Evolutionary conservation across 2,329 filamentous ascomycete species (phyloP), one percentile per base, ranked within the genome.

Genomic region (Plectosphaerella cucumerina): DNA sequence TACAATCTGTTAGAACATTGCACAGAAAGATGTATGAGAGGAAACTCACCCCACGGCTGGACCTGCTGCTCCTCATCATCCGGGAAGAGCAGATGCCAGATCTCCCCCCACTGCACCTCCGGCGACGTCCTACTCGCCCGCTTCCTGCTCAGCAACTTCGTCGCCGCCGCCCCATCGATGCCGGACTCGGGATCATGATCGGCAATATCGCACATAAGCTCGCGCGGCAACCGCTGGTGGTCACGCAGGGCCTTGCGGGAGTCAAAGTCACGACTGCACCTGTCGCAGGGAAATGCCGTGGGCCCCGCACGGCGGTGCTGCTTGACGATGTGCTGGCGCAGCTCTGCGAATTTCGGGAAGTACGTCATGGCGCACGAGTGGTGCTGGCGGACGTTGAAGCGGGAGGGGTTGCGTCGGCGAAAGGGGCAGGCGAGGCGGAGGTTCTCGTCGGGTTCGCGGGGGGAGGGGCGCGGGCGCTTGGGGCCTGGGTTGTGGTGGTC

Each of bases 321-420:
- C 58, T 72, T 72, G 10, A 72, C 68, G 17, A 72, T 72, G 47
- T 72, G 70, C 50, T 72, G 70, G 33, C 37, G 17, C 2, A 76
- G 52, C 46, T 72, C 70, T 3, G 67, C 62, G 46, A 74, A 69
- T 6, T 72, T 72, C 6, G 63, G 63, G 35, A 74, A 74, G 31
- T 70, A 70, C 0, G 66, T 71, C 63, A 70, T 71, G 15, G 72
- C 71, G 53, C 73, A 76, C 18, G 64, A 65, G 47, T 74, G 68
- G 35, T 75, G 68, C 42, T 75, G 72, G 4, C 73, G 64, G 42
- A 76, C 69, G 34, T 76, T 75, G 56, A 75, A 76, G 1, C 71
- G 66, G 33, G 64, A 62, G 1, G 73, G 71, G 41, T 76, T 75
- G 12, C 72, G 64, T 56, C 73, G 73, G 31, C 73, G 63, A 39